A percentile compares a stretch with the other conserved stretches of the same genome.
These are phyloP conservation scores for Aspergillus sp. DNA, from an alignment of 2,329 filamentous ascomycete genomes.

Conservation along the genomic window DNA sequence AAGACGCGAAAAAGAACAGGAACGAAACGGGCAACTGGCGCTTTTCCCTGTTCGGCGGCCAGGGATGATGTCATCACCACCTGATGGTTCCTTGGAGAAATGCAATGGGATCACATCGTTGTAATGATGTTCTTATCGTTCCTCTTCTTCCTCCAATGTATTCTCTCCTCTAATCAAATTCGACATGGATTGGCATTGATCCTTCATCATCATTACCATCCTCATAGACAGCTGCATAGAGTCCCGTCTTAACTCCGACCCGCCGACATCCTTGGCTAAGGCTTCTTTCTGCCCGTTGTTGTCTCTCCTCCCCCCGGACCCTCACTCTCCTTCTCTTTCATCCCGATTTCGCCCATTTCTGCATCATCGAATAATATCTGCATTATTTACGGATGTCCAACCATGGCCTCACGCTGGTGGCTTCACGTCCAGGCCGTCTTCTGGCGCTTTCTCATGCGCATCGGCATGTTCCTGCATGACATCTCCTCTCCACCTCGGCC, in stretches of 20 bases:
- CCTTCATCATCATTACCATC: neutral
- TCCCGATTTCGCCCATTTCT: neutral
- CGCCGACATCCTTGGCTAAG: too few species aligned
- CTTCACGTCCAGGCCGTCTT: constrained; percentile 62
- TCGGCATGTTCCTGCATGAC: constrained; percentile 67
- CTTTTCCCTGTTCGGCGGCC: neutral
- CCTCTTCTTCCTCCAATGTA: neutral
- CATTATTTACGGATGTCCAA: neutral
- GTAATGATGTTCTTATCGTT: neutral
- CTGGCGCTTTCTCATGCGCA: constrained; percentile 65
- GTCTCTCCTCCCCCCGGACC: neutral
- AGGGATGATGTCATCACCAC: neutral
- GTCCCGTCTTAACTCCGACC: too few species aligned
- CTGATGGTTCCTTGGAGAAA: neutral
- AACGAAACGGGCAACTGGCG: neutral
- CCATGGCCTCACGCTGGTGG: constrained; percentile 52
- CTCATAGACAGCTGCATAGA: too few species aligned
- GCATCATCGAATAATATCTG: neutral
- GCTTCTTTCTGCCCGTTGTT: neutral
- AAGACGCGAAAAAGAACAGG: neutral
- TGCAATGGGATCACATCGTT: neutral
- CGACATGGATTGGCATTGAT: too few species aligned
- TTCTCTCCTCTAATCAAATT: too few species aligned
- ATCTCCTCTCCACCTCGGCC: constrained; percentile 57
- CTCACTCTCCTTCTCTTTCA: neutral